Conservation (phyloP, 306 rosid species). For the Cucumis sativus region Cucumber_9930_V3 NC_026657.2:25187001-25187500, state of each 20-base stretch:
- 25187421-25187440: slow-evolving; percentile 97
- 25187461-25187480: slow-evolving; percentile 96
- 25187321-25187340: slow-evolving; percentile 74
- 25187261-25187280: slow-evolving; percentile 90
- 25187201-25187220: slow-evolving; percentile 89
- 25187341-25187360: slow-evolving; percentile 77
- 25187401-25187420: slow-evolving; percentile 98
- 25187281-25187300: slow-evolving; percentile 76
- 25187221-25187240: slow-evolving; percentile 89
- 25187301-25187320: slow-evolving; percentile 73
- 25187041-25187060: slow-evolving; percentile 12
- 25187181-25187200: slow-evolving; percentile 63
- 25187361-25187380: slow-evolving; percentile 96
- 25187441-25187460: slow-evolving; percentile 91
- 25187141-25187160: slow-evolving; percentile 84
- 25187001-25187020: not conserved
- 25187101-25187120: not conserved
- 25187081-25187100: not conserved
- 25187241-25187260: slow-evolving; percentile 83
- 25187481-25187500: slow-evolving; percentile 90
- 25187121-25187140: slow-evolving; percentile 70
- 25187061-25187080: not conserved
- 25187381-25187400: slow-evolving; percentile 84
- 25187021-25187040: not conserved
- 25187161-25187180: slow-evolving; percentile 76